These are phyloP conservation scores for Solanum megistacrolobum DNA, from an alignment of 257 asterid species.

Conservation along the genomic window DNA sequence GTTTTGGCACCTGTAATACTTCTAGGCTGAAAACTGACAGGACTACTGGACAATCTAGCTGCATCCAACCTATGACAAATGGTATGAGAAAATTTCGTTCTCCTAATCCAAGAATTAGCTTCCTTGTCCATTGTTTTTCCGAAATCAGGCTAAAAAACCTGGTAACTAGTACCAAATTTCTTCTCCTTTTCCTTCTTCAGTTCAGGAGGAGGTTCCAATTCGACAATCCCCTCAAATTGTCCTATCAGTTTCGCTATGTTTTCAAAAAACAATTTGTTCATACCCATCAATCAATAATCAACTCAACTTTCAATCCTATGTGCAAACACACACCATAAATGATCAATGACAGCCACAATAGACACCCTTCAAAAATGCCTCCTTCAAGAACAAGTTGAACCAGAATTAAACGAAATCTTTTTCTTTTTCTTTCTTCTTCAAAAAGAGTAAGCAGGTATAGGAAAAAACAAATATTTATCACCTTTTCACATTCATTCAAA, in stretches of 20 bases:
- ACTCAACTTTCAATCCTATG: constrained; percentile 12
- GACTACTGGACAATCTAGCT: constrained; percentile 29
- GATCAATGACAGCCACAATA: constrained; percentile 6
- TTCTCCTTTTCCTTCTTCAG: constrained; percentile 8
- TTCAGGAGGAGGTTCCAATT: constrained; percentile 12
- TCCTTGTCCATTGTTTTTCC: constrained; percentile 49
- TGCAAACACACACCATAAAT: not conserved
- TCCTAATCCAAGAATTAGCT: constrained; percentile 63
- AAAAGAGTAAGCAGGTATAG: not conserved
- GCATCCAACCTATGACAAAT: constrained; percentile 55
- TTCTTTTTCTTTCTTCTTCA: not conserved
- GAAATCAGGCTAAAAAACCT: not conserved
- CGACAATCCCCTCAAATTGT: constrained; percentile 22
- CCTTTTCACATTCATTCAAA: not conserved
- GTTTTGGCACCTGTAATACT: constrained; percentile 11
- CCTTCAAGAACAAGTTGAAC: not conserved
- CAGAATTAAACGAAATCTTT: not conserved
- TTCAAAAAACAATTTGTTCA: constrained; percentile 13
- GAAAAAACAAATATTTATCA: not conserved
- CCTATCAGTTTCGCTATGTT: not conserved
- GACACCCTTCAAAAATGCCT: not conserved
- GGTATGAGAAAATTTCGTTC: constrained; percentile 64
- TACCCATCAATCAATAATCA: constrained; percentile 28
- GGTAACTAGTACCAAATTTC: not conserved
- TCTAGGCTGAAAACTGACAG: constrained; percentile 16